Evolutionary conservation across 1,284 basidiomycete genomes (phyloP).

Genomic region (Ceratobasidium sp.): DNA sequence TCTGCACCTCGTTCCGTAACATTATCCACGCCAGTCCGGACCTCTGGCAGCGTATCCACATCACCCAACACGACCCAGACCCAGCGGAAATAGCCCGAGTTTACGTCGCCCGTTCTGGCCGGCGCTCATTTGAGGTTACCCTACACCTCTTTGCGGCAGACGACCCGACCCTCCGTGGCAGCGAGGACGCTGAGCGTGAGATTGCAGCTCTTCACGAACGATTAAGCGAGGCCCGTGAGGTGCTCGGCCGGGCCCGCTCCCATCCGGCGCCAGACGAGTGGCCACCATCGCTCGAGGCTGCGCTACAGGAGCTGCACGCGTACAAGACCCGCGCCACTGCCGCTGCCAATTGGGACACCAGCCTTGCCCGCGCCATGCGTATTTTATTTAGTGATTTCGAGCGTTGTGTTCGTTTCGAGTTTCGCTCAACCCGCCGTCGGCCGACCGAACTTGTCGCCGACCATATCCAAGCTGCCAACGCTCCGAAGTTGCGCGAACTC

Average conservation of each 20-base stretch:
- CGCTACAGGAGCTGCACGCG: slow-evolving; percentile 9
- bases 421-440: slow-evolving; percentile 13
- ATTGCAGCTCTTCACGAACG: slow-evolving; percentile 20
- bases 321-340: slow-evolving; percentile 22
- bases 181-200: slow-evolving; percentile 29
- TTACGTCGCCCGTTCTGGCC: slow-evolving; percentile 17
- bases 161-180: slow-evolving; percentile 26
- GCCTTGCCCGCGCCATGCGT: not conserved
- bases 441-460: slow-evolving; percentile 26
- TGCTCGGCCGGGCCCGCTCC: slow-evolving; percentile 13
- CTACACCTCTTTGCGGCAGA: slow-evolving; percentile 18
- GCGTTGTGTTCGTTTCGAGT: slow-evolving; percentile 25
- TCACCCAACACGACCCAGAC: slow-evolving; percentile 22
- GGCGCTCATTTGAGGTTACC: slow-evolving; percentile 6
- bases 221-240: slow-evolving; percentile 8
- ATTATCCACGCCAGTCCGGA: slow-evolving; percentile 26
- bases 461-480: not conserved
- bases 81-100: slow-evolving; percentile 20
- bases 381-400: slow-evolving; percentile 1
- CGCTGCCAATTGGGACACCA: slow-evolving; percentile 13
- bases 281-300: slow-evolving; percentile 22
- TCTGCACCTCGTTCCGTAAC: slow-evolving; percentile 30
- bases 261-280: slow-evolving; percentile 20
- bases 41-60: slow-evolving; percentile 30
- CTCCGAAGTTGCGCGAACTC: slow-evolving; percentile 13